These are phyloP conservation scores for Boletus reticuloceps DNA, from an alignment of 768 basidiomycete genomes.

Conservation along the genomic window DNA sequence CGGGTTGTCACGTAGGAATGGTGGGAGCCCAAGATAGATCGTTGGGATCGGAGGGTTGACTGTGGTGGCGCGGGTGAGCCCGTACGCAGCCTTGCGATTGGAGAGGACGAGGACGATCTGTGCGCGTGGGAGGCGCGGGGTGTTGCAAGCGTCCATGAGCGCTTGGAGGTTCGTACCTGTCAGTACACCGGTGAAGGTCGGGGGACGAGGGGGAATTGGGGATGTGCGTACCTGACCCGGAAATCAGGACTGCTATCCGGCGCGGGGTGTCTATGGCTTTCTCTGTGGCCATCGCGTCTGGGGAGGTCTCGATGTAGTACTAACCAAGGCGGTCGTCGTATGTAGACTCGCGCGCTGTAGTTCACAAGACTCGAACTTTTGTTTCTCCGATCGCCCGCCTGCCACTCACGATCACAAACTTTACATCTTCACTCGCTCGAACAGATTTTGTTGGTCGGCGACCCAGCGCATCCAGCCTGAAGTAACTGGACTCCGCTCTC, in stretches of 20 bases:
- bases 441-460: no score
- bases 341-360: no score
- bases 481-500: no score
- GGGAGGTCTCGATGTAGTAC: not conserved
- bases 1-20: constrained; percentile 72
- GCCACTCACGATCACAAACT: no score
- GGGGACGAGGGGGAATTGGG: not conserved
- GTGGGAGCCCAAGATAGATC: constrained; percentile 78
- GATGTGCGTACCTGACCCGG: constrained; percentile 51
- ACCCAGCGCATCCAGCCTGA: no score
- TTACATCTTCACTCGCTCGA: no score
- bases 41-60: constrained; percentile 80
- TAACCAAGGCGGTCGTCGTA: constrained; percentile 9
- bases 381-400: no score
- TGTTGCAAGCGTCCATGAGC: constrained; percentile 83
- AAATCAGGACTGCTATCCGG: constrained; percentile 47
- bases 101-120: constrained; percentile 82
- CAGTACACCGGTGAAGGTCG: no score
- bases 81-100: constrained; percentile 88
- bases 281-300: constrained; percentile 4
- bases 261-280: not conserved
- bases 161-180: constrained; percentile 96
- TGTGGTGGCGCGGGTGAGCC: constrained; percentile 73
- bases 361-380: no score
- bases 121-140: constrained; percentile 68